These are phyloP conservation scores for Fraxinus anomala DNA, from an alignment of 257 asterid genomes.

Conservation along the genomic window DNA sequence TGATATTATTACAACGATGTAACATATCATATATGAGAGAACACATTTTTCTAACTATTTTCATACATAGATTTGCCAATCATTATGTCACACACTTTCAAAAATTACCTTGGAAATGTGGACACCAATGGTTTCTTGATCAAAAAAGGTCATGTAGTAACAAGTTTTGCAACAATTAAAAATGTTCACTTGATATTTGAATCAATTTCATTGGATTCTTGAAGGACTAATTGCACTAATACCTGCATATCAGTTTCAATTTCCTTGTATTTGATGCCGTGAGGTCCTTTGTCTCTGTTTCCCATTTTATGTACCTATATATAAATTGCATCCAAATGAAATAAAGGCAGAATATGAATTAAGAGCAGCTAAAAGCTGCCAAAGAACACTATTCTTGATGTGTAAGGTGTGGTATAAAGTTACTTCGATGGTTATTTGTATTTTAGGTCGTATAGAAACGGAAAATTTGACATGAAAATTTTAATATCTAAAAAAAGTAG, in stretches of 20 bases:
- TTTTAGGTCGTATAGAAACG: too few relatives aligned
- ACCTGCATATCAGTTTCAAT: slow-evolving; percentile 34
- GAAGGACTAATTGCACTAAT: slow-evolving; percentile 33
- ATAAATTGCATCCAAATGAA: not conserved
- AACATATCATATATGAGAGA: too few relatives aligned
- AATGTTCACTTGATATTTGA: slow-evolving; percentile 42
- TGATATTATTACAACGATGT: too few relatives aligned
- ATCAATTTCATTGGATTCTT: slow-evolving; percentile 25
- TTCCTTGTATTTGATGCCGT: slow-evolving; percentile 20
- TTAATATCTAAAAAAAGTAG: too few relatives aligned
- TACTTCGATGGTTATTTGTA: too few relatives aligned
- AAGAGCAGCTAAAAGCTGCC: not conserved
- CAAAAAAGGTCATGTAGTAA: slow-evolving; percentile 33
- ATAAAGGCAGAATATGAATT: not conserved
- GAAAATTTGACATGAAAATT: too few relatives aligned
- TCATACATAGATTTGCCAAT: not conserved
- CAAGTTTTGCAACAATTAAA: slow-evolving; percentile 37
- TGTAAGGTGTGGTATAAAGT: too few relatives aligned
- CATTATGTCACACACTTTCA: slow-evolving; percentile 4
- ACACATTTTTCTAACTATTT: too few relatives aligned
- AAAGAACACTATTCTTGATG: not conserved
- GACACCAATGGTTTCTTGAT: slow-evolving; percentile 25
- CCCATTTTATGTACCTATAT: not conserved
- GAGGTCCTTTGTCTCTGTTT: not conserved
- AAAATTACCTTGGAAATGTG: slow-evolving; percentile 42